Conservation (phyloP, 345 rosid species). For the Cardiospermum halicacabum region DNA sequence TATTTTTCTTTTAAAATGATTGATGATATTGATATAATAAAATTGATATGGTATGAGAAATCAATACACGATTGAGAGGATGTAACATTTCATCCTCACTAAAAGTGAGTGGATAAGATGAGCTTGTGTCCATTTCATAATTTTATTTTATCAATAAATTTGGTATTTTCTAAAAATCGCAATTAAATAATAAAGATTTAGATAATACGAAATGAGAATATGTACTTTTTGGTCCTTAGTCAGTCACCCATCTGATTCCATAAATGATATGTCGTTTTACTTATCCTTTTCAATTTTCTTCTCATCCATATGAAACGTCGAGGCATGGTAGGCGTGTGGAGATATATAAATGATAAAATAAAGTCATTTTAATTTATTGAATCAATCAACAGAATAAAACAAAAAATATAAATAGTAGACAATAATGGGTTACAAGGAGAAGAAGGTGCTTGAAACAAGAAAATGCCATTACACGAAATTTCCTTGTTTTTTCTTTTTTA, state of each 20-base stretch:
- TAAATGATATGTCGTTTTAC: background rate
- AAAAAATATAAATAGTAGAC: background rate
- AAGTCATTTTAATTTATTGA: background rate
- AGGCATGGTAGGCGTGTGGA: background rate
- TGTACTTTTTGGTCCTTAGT: background rate
- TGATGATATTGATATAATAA: no score
- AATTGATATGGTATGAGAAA: no score
- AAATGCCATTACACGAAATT: constrained; percentile 19
- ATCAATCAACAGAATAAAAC: constrained; percentile 2
- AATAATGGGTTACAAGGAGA: background rate
- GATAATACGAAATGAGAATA: no score
- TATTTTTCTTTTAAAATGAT: no score
- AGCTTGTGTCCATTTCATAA: background rate
- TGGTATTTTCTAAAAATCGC: background rate
- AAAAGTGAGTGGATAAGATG: no score
- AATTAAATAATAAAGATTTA: background rate
- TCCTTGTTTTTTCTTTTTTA: constrained; percentile 1
- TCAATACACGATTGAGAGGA: no score
- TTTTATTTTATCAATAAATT: background rate
- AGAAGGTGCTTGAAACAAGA: background rate
- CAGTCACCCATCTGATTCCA: background rate
- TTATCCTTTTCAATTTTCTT: background rate
- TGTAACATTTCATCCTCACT: background rate
- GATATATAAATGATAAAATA: background rate
- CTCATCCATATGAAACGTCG: background rate